Percentiles rank a stretch among this genome's conserved stretches.
phyloP scores from a whole-genome alignment of 148 eudicot species.

The Selenicereus undatus region DNA sequence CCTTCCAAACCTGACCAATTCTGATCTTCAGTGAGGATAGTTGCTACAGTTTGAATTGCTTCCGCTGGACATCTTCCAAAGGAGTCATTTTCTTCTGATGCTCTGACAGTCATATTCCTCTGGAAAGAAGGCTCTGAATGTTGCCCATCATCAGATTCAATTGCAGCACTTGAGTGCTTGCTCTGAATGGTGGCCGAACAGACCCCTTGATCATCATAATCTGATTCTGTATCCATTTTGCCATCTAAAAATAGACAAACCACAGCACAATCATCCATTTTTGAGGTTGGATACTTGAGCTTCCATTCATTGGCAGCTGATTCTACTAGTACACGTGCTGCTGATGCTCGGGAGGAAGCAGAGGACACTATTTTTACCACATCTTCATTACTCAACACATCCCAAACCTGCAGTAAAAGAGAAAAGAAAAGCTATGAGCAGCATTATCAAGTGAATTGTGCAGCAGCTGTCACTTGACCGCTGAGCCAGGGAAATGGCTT shows the following conservation, averaged over 20 bases:
- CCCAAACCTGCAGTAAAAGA: constrained; percentile 64
- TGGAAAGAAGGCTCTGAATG: constrained; percentile 70
- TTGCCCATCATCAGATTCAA: constrained; percentile 79
- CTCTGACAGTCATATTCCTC: constrained; percentile 73
- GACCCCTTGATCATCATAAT: constrained; percentile 66
- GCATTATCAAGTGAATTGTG: not conserved
- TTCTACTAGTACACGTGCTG: constrained; percentile 73
- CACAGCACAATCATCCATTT: constrained; percentile 96
- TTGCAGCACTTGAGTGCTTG: constrained; percentile 57
- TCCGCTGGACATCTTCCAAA: constrained; percentile 40
- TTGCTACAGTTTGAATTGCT: constrained; percentile 35
- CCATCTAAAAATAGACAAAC: constrained; percentile 88
- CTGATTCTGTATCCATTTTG: constrained; percentile 78
- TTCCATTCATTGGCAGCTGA: constrained; percentile 92
- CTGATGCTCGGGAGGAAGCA: constrained; percentile 75
- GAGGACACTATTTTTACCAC: constrained; percentile 75
- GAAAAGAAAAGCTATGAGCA: not conserved
- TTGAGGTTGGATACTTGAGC: constrained; percentile 90
- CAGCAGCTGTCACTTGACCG: not conserved
- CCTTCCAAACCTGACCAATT: constrained; percentile 97
- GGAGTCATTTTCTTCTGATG: constrained; percentile 53
- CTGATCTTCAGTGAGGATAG: constrained; percentile 47
- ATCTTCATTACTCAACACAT: constrained; percentile 93
- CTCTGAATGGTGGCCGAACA: constrained; percentile 75
- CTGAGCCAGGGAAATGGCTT: not conserved